Evolutionary conservation across 257 asterid species (phyloP).

Genomic region (Capsicum baccatum): DNA sequence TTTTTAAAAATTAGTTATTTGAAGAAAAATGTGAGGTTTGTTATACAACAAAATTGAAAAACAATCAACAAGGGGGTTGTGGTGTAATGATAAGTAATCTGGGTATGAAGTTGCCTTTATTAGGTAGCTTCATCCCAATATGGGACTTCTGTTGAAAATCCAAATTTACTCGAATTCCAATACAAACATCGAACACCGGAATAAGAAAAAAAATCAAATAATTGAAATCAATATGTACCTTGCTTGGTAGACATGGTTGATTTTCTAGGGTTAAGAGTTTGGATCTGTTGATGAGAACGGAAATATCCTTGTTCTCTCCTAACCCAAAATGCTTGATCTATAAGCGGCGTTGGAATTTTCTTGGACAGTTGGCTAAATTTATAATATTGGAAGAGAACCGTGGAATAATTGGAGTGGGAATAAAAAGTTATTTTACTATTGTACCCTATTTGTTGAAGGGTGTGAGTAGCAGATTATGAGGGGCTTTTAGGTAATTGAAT

Average conservation of each 20-base stretch:
- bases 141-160: no score
- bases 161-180: no score
- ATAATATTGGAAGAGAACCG: neutral
- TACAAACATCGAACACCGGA: no score
- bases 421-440: neutral
- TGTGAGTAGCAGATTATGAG: neutral
- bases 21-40: neutral
- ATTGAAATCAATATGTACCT: neutral
- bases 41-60: neutral
- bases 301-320: neutral
- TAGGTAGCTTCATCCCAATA: no score
- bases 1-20: neutral
- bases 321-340: neutral
- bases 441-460: no score
- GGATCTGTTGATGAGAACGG: slow-evolving; percentile 1
- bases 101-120: no score
- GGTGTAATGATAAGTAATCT: no score
- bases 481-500: neutral
- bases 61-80: no score
- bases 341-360: slow-evolving; percentile 20
- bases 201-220: neutral
- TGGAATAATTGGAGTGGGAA: slow-evolving; percentile 13
- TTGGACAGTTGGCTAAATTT: neutral
- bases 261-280: slow-evolving; percentile 20
- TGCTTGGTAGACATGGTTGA: slow-evolving; percentile 27